Percentiles rank a stretch among this genome's conserved stretches.
These are phyloP conservation scores for Deuterostichococcus epilithicus DNA, from an alignment of 139 green algal genomes.

Conservation along the genomic window DNA sequence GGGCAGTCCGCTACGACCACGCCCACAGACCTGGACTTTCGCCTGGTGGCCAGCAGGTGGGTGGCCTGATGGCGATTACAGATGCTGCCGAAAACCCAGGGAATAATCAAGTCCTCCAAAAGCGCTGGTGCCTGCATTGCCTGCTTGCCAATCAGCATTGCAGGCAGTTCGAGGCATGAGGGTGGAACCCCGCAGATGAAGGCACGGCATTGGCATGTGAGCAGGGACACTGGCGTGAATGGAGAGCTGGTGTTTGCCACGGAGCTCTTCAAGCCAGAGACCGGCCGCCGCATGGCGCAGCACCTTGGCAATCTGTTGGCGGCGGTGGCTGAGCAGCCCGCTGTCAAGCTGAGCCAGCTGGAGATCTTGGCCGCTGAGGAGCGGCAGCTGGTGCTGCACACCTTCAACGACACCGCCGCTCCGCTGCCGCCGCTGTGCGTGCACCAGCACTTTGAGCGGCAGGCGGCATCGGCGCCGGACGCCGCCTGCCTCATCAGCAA, in stretches of 20 bases:
- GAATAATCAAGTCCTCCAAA: no score
- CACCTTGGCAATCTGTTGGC: background rate
- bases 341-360: background rate
- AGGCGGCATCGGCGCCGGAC: constrained; percentile 9
- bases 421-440: background rate
- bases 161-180: no score
- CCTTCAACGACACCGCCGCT: background rate
- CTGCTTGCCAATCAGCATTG: no score
- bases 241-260: background rate
- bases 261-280: background rate
- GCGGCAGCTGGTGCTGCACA: background rate
- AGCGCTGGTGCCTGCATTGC: no score
- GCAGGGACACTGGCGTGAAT: background rate
- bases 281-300: background rate
- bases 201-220: background rate
- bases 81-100: no score
- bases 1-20: background rate
- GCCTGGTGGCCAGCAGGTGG: background rate
- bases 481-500: constrained; percentile 17
- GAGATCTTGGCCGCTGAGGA: background rate
- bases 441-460: constrained; percentile 21
- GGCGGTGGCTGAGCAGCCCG: background rate
- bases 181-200: no score
- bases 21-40: background rate
- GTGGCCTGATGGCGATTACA: no score